phyloP scores from a whole-genome alignment of 495 filamentous ascomycete genomes.

The Pyronema domesticum region DNA sequence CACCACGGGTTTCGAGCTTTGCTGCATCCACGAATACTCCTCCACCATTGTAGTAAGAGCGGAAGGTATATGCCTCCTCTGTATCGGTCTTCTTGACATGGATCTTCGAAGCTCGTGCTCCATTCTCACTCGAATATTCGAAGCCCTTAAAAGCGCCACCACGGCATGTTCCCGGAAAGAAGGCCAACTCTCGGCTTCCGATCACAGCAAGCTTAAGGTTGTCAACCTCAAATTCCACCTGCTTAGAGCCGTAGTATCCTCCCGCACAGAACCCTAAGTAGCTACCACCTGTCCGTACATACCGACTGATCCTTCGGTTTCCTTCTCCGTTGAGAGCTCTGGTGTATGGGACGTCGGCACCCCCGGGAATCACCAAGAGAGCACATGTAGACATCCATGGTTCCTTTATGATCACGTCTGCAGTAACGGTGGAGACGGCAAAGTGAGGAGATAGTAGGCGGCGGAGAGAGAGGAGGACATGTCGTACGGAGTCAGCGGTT shows the following conservation, averaged over 20 bases:
- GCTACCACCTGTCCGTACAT: constrained; percentile 63
- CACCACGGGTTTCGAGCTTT: constrained; percentile 38
- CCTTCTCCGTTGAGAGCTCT: constrained; percentile 72
- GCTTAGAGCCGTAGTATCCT: constrained; percentile 67
- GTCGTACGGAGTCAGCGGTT: constrained; percentile 72
- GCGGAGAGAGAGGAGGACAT: constrained; percentile 74
- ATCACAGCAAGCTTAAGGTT: constrained; percentile 67
- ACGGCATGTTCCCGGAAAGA: constrained; percentile 73
- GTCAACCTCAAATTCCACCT: constrained; percentile 83
- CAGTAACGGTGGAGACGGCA: constrained; percentile 71
- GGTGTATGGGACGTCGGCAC: constrained; percentile 88
- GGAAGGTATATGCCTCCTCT: constrained; percentile 45
- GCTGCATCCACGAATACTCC: constrained; percentile 81
- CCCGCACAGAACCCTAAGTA: constrained; percentile 92
- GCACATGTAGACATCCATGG: constrained; percentile 81
- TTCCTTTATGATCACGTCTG: constrained; percentile 66
- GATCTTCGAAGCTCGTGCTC: constrained; percentile 56
- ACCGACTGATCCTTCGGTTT: constrained; percentile 66
- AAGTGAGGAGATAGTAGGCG: constrained; percentile 83
- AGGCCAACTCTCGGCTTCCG: constrained; percentile 67
- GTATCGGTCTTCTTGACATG: constrained; percentile 40
- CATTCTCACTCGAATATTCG: constrained; percentile 74
- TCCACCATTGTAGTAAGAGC: constrained; percentile 84
- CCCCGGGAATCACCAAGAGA: constrained; percentile 79
- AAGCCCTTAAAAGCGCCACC: constrained; percentile 83